Percentiles rank a stretch among this genome's conserved stretches.
Evolutionary conservation across 108 stramenopile genomes (phyloP).

Genomic region (Aureococcus anophagefferens): DNA sequence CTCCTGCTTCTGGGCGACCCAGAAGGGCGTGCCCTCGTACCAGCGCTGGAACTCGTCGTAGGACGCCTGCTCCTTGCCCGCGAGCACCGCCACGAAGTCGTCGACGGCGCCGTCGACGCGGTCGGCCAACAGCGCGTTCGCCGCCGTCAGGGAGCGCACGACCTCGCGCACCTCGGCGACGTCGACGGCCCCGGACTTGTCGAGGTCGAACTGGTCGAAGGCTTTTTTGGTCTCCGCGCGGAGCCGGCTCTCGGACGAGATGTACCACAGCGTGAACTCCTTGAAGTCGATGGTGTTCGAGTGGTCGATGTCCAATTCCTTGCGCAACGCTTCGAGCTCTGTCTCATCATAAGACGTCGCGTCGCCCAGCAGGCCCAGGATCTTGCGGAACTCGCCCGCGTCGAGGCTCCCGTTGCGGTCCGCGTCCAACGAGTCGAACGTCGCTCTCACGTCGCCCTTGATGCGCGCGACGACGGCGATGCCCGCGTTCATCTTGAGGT

Average conservation of each 20-base stretch:
- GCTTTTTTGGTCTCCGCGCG: not conserved
- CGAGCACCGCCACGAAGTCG: too few relatives aligned
- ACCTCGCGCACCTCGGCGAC: not conserved
- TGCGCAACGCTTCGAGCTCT: not conserved
- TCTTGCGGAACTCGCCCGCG: not conserved
- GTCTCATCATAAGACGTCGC: not conserved
- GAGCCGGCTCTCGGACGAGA: constrained; percentile 6
- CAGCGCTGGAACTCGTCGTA: not conserved
- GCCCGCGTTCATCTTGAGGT: not conserved
- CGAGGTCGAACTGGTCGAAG: constrained; percentile 13
- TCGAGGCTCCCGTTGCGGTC: constrained; percentile 4
- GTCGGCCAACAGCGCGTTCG: too few relatives aligned
- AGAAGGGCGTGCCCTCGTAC: not conserved
- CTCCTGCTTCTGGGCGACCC: not conserved
- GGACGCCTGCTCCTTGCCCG: not conserved
- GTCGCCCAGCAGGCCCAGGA: constrained; percentile 6
- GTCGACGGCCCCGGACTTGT: constrained; percentile 7
- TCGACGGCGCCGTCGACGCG: not conserved
- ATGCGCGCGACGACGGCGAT: constrained; percentile 8
- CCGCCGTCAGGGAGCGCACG: not conserved
- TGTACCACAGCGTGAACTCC: constrained; percentile 14
- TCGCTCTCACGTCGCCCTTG: constrained; percentile 11
- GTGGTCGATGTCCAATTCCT: constrained; percentile 2
- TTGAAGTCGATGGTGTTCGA: not conserved
- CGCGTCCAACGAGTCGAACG: constrained; percentile 16